Evolutionary conservation across 805 yeast genomes (phyloP).

Genomic region (Sporopachydermia lactativora): DNA sequence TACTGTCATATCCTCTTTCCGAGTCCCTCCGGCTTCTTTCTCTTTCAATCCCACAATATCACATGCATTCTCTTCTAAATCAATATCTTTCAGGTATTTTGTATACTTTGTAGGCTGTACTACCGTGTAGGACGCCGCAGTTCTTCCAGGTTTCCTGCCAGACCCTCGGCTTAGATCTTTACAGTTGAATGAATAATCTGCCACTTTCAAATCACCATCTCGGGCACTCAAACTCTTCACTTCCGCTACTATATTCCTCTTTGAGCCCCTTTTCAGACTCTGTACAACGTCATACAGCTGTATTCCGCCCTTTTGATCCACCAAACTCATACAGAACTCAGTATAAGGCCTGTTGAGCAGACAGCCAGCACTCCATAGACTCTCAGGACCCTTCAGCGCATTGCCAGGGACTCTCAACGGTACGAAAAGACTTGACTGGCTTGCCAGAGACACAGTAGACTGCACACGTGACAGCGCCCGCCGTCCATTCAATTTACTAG

Average conservation of each 20-base stretch:
- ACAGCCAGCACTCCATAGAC: slow-evolving; percentile 8
- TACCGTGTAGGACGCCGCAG: no score
- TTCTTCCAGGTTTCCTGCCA: no score
- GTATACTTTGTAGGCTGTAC: not conserved
- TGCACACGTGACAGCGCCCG: slow-evolving; percentile 27
- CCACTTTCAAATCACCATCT: no score
- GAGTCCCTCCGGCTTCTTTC: not conserved
- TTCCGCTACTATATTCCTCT: slow-evolving; percentile 34
- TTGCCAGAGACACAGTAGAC: slow-evolving; percentile 30
- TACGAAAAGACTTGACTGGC: slow-evolving; percentile 37
- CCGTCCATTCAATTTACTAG: slow-evolving; percentile 7
- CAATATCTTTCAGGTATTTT: not conserved
- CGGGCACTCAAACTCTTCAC: no score
- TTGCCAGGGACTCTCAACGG: slow-evolving; percentile 34
- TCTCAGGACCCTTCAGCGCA: slow-evolving; percentile 4
- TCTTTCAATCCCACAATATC: not conserved
- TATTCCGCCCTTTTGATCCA: slow-evolving; percentile 14
- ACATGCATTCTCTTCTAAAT: not conserved
- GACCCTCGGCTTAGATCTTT: no score
- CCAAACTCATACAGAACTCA: slow-evolving; percentile 24
- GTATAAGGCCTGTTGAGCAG: slow-evolving; percentile 20
- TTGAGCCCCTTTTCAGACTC: slow-evolving; percentile 26
- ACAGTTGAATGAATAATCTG: no score
- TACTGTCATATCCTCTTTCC: not conserved
- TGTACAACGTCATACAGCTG: slow-evolving; percentile 31